These are phyloP conservation scores for Parmales sp. DNA, from an alignment of 108 stramenopile species.

Conservation along the genomic window DNA sequence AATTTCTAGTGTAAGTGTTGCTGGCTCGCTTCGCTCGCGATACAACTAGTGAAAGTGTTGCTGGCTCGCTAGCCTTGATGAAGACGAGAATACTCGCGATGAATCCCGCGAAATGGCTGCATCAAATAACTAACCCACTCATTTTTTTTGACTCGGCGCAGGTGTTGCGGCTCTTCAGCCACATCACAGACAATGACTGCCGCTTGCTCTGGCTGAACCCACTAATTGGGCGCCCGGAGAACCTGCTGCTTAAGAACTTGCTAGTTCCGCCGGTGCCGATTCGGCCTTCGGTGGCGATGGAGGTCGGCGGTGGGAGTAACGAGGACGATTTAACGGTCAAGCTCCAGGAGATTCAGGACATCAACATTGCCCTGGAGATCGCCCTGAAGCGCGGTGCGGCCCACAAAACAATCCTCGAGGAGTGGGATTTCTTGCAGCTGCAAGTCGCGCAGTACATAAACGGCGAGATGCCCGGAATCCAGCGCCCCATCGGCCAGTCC, in stretches of 20 bases:
- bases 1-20: too few relatives aligned
- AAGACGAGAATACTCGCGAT: too few relatives aligned
- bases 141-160: constrained; percentile 60
- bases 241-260: constrained; percentile 77
- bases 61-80: too few relatives aligned
- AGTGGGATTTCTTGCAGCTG: constrained; percentile 92
- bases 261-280: constrained; percentile 98
- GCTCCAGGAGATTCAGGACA: constrained; percentile 90
- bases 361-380: constrained; percentile 80
- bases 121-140: too few relatives aligned
- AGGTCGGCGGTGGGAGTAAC: constrained; percentile 83
- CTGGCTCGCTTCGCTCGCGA: too few relatives aligned
- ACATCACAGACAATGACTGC: constrained; percentile 87
- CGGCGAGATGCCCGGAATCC: constrained; percentile 89
- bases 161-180: constrained; percentile 71
- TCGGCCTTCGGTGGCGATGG: constrained; percentile 95
- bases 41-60: too few relatives aligned
- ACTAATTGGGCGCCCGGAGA: constrained; percentile 83
- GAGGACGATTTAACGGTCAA: constrained; percentile 98
- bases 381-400: constrained; percentile 76
- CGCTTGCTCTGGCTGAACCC: constrained; percentile 86
- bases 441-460: constrained; percentile 93
- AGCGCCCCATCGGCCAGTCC: constrained; percentile 57
- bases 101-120: too few relatives aligned
- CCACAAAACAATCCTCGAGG: constrained; percentile 85